Evolutionary conservation across 1,139 yeast genomes (phyloP), one percentile per base, ranked within the genome.

Genomic region (Diutina pseudorugosa): DNA sequence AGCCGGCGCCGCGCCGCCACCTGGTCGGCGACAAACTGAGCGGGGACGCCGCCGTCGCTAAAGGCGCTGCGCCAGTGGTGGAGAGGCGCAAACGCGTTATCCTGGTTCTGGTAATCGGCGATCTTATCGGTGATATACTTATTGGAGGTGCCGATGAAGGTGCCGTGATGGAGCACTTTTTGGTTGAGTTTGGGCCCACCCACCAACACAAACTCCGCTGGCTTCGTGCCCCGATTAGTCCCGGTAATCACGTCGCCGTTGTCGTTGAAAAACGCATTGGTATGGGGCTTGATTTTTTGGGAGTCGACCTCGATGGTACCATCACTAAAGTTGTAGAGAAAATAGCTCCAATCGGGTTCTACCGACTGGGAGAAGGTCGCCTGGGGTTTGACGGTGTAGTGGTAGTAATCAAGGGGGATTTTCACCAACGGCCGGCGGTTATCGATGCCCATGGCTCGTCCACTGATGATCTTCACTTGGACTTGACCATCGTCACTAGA

Each of bases 321-420:
- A 5, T 8, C 23, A 12, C n/a, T 16, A 11, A 23, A 18, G 27
- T 27, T 27, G 65, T 89, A 89, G 53, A 87, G 62, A 68, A 90
- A 88, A 43, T 82, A 80, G 66, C 87, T 90, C 75, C 77, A 87
- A 56, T 76, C 80, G 3, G 63, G 59, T n/a, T 87, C 82, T 53
- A 88, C 71, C 42, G 70, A 71, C 66, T 89, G 96, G 42, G 66
- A 66, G 60, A 85, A 82, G 20, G 67, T 67, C 50, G 88, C 89
- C 52, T 91, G 93, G 7, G 89, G 84, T 60, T 80, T 74, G 56
- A 87, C 73, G 18, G 70, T 74, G 61, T 72, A 83, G 62, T 86
- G 85, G 63, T 88, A 83, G 68, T 82, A 86, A 62, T 85, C 80
- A 47, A 90, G 79, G 21, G 96, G 95, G 1, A 95, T 87, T 63